A percentile compares a stretch with the other conserved stretches of the same genome.
These are phyloP conservation scores for Epithemia pelagica DNA, from an alignment of 108 stramenopile species.

Conservation along the genomic window DNA sequence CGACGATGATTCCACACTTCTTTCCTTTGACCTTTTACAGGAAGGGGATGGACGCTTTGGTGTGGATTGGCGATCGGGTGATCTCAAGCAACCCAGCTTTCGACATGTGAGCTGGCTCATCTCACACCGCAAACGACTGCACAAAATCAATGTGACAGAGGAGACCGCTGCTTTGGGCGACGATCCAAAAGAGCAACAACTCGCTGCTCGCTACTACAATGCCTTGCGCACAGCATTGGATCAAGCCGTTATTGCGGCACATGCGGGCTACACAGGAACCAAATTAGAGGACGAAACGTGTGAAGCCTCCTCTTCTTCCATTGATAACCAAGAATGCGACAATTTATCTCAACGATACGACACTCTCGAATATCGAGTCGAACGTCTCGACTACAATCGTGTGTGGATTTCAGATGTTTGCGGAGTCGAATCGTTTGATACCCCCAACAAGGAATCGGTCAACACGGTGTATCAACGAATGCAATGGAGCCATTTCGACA, in stretches of 20 bases:
- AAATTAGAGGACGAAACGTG: background rate
- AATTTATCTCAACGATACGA: background rate
- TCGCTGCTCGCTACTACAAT: background rate
- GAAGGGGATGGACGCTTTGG: background rate
- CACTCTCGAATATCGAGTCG: background rate
- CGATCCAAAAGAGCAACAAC: background rate
- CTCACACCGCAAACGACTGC: background rate
- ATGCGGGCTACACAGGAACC: background rate
- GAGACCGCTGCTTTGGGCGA: background rate
- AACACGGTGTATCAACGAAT: slow-evolving; percentile 29
- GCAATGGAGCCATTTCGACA: slow-evolving; percentile 10
- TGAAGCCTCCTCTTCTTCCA: background rate
- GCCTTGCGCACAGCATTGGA: background rate
- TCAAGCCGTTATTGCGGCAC: background rate
- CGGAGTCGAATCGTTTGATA: background rate
- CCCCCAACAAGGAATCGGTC: background rate
- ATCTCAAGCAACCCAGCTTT: background rate
- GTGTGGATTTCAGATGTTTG: background rate
- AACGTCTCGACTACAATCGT: background rate
- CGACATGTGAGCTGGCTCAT: background rate
- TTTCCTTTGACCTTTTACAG: background rate
- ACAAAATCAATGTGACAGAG: background rate
- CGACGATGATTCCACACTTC: background rate
- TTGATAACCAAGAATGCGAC: background rate
- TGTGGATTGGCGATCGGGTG: background rate